A percentile compares a stretch with the other conserved stretches of the same genome.
phyloP scores from a whole-genome alignment of 2,329 filamentous ascomycete species.

The Pyrenophora seminiperda region DNA sequence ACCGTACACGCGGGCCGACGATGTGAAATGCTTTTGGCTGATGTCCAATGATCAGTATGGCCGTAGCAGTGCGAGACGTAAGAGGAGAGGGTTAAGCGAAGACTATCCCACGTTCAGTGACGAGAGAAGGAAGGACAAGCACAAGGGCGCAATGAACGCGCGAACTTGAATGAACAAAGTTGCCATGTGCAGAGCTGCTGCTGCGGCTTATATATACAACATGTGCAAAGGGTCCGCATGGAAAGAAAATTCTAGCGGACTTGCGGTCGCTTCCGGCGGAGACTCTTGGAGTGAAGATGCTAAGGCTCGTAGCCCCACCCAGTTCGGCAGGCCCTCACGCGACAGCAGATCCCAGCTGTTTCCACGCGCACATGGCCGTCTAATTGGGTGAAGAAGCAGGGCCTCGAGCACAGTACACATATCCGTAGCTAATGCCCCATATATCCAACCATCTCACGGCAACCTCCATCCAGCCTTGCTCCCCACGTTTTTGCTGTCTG shows the following conservation, averaged over 20 bases:
- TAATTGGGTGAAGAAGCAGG: slow-evolving; percentile 11
- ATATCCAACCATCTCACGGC: no score
- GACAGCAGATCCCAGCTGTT: slow-evolving; percentile 18
- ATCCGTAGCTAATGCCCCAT: slow-evolving; percentile 4
- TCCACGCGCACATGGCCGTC: slow-evolving; percentile 2
- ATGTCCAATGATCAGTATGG: not conserved
- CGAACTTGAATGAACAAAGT: slow-evolving; percentile 13
- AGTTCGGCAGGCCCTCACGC: slow-evolving; percentile 21
- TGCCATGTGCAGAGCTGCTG: slow-evolving; percentile 7
- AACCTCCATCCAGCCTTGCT: no score
- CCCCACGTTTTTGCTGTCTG: not conserved
- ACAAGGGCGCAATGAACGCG: slow-evolving; percentile 9
- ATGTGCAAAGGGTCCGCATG: slow-evolving; percentile 12
- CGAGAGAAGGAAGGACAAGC: not conserved
- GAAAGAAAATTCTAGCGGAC: slow-evolving; percentile 31
- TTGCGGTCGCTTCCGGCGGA: slow-evolving; percentile 26
- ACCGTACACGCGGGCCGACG: slow-evolving; percentile 1
- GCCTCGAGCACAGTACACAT: not conserved
- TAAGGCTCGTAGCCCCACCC: slow-evolving; percentile 22
- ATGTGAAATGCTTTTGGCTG: not conserved
- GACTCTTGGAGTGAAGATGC: slow-evolving; percentile 9
- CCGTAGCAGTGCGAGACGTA: not conserved
- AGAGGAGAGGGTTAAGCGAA: slow-evolving; percentile 3
- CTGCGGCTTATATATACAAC: slow-evolving; percentile 22
- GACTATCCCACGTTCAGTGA: not conserved